Evolutionary conservation across 352 stramenopile genomes (phyloP).

Genomic region (Phytophthora idaei): DNA sequence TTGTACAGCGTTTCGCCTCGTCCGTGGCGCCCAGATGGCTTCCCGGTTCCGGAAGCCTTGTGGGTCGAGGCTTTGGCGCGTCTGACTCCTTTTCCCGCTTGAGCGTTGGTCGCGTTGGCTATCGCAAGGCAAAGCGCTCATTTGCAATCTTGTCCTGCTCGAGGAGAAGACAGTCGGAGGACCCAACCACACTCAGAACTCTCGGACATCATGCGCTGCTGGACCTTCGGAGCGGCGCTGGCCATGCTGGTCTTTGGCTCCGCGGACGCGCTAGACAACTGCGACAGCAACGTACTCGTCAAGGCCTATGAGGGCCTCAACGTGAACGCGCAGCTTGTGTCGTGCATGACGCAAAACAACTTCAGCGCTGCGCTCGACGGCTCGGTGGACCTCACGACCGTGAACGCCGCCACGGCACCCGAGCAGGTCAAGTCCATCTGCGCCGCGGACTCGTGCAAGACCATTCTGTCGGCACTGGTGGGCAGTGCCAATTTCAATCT

Average conservation of each 20-base stretch:
- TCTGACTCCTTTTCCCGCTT: slow-evolving; percentile 16
- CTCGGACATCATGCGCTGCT: slow-evolving; percentile 23
- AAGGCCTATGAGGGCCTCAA: slow-evolving; percentile 56
- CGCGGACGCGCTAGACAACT: slow-evolving; percentile 36
- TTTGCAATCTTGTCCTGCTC: slow-evolving; percentile 40
- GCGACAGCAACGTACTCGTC: slow-evolving; percentile 49
- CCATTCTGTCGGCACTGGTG: slow-evolving; percentile 50
- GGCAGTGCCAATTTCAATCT: slow-evolving; percentile 54
- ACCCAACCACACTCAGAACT: slow-evolving; percentile 2
- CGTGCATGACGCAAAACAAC: slow-evolving; percentile 56
- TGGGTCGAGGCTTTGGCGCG: slow-evolving; percentile 11
- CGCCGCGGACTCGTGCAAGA: slow-evolving; percentile 46
- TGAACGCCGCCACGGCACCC: slow-evolving; percentile 39
- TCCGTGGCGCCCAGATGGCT: slow-evolving; percentile 31
- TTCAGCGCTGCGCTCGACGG: slow-evolving; percentile 55
- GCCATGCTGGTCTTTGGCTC: slow-evolving; percentile 23
- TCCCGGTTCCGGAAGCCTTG: slow-evolving; percentile 19
- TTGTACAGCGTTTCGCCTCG: slow-evolving; percentile 15
- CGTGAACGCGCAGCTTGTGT: slow-evolving; percentile 53
- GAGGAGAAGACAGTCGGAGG: slow-evolving; percentile 37
- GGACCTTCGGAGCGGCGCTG: slow-evolving; percentile 25
- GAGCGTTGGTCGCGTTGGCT: not conserved
- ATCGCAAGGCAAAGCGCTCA: slow-evolving; percentile 20
- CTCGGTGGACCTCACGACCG: slow-evolving; percentile 47
- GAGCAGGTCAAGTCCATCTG: slow-evolving; percentile 50